A percentile compares a stretch with the other conserved stretches of the same genome.
Evolutionary conservation across 257 asterid genomes (phyloP).

Genomic region (Buddleja alternifolia): DNA sequence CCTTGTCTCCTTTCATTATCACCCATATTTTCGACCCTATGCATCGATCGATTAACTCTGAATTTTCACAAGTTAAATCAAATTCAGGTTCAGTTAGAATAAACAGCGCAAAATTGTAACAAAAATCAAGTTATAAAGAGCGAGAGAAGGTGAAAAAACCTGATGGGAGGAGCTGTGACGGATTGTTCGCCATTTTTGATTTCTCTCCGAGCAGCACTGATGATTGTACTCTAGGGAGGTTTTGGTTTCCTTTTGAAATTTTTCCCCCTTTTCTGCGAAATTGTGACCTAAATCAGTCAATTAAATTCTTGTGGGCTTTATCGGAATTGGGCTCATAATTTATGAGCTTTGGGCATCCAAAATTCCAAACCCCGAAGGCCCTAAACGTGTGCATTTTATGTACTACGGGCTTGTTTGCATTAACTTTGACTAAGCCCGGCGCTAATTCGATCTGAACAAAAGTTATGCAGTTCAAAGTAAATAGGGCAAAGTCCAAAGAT

Average conservation of each 20-base stretch:
- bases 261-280: background rate
- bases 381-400: too few relatives aligned
- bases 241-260: background rate
- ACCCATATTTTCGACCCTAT: slow-evolving; percentile 54
- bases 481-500: too few relatives aligned
- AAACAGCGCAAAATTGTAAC: background rate
- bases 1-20: slow-evolving; percentile 49
- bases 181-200: slow-evolving; percentile 39
- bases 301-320: background rate
- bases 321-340: background rate
- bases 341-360: background rate
- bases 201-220: slow-evolving; percentile 2
- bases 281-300: background rate
- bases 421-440: too few relatives aligned
- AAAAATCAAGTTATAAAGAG: background rate
- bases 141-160: slow-evolving; percentile 9
- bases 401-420: too few relatives aligned
- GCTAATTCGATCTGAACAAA: too few relatives aligned
- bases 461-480: too few relatives aligned
- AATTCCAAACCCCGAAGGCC: background rate
- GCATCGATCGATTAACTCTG: slow-evolving; percentile 51
- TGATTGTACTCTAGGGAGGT: background rate
- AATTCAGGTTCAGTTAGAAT: background rate
- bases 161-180: slow-evolving; percentile 51
- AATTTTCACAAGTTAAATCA: background rate